phyloP scores from a whole-genome alignment of 129 eudicot genomes.

The Oenanthe sinensis region DNA sequence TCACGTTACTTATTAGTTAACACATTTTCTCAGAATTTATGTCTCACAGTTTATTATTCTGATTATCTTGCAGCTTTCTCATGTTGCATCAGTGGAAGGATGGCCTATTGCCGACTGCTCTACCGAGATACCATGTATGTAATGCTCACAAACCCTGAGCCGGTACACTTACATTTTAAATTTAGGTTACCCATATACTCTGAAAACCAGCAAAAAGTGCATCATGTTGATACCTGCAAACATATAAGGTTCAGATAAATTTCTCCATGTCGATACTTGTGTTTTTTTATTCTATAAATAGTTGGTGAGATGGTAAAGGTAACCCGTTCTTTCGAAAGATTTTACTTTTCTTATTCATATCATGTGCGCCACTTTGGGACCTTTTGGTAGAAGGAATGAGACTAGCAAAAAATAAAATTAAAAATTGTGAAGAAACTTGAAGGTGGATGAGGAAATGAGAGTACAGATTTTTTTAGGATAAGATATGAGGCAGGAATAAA shows the following conservation, averaged over 20 bases:
- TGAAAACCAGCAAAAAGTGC: neutral
- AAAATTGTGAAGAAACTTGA: no score
- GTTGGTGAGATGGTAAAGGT: neutral
- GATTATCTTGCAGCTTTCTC: constrained; percentile 61
- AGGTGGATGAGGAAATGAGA: no score
- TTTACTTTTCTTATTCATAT: neutral
- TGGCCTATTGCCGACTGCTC: constrained; percentile 65
- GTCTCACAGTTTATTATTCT: neutral
- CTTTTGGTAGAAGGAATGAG: no score
- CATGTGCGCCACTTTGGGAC: no score
- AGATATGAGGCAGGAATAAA: no score
- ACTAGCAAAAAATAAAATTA: no score
- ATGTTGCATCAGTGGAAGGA: constrained; percentile 64
- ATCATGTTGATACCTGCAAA: neutral
- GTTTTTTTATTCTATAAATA: no score
- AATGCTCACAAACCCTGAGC: neutral
- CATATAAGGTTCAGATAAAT: neutral
- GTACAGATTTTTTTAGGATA: no score
- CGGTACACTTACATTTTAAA: neutral
- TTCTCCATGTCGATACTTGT: neutral
- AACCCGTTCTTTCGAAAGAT: neutral
- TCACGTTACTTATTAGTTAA: neutral
- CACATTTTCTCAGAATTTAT: neutral
- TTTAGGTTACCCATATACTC: neutral
- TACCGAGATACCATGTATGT: constrained; percentile 55